These are phyloP conservation scores for Carex pumila DNA, from an alignment of 176 grass and related monocot species.

Conservation along the genomic window DNA sequence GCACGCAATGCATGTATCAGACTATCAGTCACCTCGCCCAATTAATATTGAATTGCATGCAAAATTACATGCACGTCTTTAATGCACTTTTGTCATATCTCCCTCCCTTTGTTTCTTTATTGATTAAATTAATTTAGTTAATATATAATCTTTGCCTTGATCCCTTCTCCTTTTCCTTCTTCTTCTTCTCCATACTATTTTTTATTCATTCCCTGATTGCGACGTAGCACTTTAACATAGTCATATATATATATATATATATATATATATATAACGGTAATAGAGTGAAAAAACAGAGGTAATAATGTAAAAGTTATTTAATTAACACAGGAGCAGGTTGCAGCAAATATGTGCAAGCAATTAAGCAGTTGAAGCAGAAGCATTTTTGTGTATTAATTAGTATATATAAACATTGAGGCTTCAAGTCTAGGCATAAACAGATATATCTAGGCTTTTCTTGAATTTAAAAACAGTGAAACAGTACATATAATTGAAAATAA, in stretches of 20 bases:
- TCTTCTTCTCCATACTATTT: neutral
- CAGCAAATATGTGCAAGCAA: neutral
- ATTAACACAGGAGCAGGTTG: too few relatives aligned
- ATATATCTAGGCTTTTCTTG: neutral
- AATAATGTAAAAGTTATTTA: neutral
- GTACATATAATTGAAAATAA: constrained; percentile 11
- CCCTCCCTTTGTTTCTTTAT: neutral
- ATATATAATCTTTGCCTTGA: neutral
- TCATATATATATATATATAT: too few relatives aligned
- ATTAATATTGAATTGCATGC: neutral
- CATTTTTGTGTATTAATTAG: too few relatives aligned
- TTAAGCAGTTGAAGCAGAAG: too few relatives aligned
- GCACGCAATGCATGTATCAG: neutral
- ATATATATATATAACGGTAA: too few relatives aligned
- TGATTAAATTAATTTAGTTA: neutral
- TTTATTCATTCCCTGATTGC: neutral
- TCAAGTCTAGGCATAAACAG: neutral
- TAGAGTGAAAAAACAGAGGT: too few relatives aligned
- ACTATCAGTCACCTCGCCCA: neutral
- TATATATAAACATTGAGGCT: neutral
- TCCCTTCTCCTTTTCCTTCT: too few relatives aligned
- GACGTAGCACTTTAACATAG: neutral
- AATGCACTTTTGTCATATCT: neutral
- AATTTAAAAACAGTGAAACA: neutral
- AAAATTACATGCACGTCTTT: neutral